Evolutionary conservation across 1,139 yeast species (phyloP).

Genomic region (Yamadazyma taylorii): DNA sequence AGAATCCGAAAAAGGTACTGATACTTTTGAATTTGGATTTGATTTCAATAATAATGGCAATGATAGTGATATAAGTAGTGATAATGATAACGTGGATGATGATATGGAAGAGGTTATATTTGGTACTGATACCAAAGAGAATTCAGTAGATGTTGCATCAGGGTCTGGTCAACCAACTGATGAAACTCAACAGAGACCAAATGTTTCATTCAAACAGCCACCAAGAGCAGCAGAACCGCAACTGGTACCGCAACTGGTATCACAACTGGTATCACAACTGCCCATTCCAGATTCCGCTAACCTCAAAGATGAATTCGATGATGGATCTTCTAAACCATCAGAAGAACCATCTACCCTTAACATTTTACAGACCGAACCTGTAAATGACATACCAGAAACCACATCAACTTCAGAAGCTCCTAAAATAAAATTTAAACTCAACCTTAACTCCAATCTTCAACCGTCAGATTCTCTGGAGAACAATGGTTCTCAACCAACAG

Average conservation of each 20-base stretch:
- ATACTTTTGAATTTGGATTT: constrained; percentile 32
- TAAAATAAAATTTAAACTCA: constrained; percentile 4
- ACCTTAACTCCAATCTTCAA: constrained; percentile 2
- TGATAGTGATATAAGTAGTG: constrained; percentile 12
- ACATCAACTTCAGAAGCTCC: constrained; percentile 1
- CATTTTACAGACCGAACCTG: too few species aligned
- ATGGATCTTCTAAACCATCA: too few species aligned
- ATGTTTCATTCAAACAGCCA: not conserved
- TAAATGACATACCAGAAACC: too few species aligned
- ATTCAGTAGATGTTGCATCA: not conserved
- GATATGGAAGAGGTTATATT: constrained; percentile 15
- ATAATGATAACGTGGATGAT: constrained; percentile 15
- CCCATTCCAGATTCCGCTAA: too few species aligned
- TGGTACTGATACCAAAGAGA: constrained; percentile 10
- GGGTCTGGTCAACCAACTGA: not conserved
- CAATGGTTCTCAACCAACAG: not conserved
- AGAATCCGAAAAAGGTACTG: constrained; percentile 16
- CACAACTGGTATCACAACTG: too few species aligned
- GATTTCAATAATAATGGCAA: constrained; percentile 25
- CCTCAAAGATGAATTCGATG: too few species aligned
- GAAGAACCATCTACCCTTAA: too few species aligned
- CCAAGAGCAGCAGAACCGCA: too few species aligned
- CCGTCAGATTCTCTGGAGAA: not conserved
- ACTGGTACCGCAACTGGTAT: too few species aligned
- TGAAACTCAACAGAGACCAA: not conserved